Percentiles rank a stretch among this genome's conserved stretches.
These are phyloP conservation scores for Astragalus glycyphyllos DNA, from an alignment of 306 rosid species.

Conservation along the genomic window DNA sequence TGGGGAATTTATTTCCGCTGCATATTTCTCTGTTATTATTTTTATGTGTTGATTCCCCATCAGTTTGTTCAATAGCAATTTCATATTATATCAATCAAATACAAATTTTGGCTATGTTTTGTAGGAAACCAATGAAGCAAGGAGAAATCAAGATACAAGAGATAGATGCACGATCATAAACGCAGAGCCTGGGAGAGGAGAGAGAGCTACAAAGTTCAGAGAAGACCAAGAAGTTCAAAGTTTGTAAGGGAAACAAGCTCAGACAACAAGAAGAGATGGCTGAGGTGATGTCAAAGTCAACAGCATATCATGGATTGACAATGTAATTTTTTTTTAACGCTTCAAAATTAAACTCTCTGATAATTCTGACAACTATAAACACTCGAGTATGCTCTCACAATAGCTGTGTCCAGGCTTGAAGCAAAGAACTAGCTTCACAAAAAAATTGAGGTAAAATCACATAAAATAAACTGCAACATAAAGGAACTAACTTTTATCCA, in stretches of 20 bases:
- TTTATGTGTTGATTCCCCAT: too few species aligned
- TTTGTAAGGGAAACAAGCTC: background rate
- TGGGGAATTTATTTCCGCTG: too few species aligned
- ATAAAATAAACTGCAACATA: too few species aligned
- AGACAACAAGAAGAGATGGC: conserved; percentile 1
- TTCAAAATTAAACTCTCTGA: background rate
- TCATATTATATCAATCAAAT: too few species aligned
- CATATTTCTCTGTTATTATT: too few species aligned
- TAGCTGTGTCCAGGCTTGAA: too few species aligned
- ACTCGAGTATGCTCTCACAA: background rate
- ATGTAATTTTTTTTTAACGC: background rate
- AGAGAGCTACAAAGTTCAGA: background rate
- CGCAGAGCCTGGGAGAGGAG: background rate
- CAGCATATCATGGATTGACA: background rate
- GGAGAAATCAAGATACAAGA: background rate
- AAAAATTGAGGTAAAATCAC: too few species aligned
- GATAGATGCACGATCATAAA: conserved; percentile 8
- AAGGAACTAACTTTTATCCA: too few species aligned
- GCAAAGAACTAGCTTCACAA: too few species aligned
- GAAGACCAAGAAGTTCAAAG: conserved; percentile 24
- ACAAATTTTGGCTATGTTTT: too few species aligned
- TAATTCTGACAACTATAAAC: background rate
- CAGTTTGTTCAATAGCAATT: too few species aligned
- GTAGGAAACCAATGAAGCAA: too few species aligned
- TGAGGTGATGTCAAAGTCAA: conserved; percentile 11